A percentile compares a stretch with the other conserved stretches of the same genome.
These are phyloP conservation scores for Epichloe bromicola DNA, from an alignment of 2,329 filamentous ascomycete genomes.

Conservation along the genomic window DNA sequence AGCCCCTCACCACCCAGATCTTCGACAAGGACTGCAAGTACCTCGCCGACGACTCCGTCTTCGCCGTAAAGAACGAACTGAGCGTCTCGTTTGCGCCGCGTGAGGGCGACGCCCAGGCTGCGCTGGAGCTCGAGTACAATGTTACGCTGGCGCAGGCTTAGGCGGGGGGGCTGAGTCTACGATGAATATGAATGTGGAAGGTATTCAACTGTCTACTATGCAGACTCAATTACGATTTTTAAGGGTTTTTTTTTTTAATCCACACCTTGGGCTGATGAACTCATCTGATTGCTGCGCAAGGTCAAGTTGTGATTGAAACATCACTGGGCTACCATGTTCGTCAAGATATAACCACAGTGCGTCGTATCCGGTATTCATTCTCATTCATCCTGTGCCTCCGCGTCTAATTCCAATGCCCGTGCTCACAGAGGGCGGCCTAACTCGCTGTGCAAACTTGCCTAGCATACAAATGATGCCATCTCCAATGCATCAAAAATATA, in stretches of 20 bases:
- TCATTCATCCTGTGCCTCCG: too few species aligned
- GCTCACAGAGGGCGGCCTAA: too few species aligned
- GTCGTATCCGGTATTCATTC: too few species aligned
- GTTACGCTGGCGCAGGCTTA: conserved; percentile 30
- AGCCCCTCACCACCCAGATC: conserved; percentile 58
- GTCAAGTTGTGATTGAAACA: too few species aligned
- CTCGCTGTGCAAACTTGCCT: too few species aligned
- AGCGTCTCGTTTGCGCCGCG: conserved; percentile 27
- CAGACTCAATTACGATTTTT: not conserved
- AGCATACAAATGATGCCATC: too few species aligned
- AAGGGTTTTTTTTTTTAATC: too few species aligned
- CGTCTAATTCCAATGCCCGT: too few species aligned
- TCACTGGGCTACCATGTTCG: too few species aligned
- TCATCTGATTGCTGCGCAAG: too few species aligned
- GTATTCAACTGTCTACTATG: not conserved
- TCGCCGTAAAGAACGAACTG: conserved; percentile 40
- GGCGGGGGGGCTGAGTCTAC: not conserved
- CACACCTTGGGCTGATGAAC: too few species aligned
- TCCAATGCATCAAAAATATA: not conserved
- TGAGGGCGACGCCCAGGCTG: conserved; percentile 30
- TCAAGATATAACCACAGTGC: too few species aligned
- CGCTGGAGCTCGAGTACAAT: conserved; percentile 48
- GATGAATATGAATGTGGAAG: not conserved
- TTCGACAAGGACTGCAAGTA: conserved; percentile 57
- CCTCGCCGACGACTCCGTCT: conserved; percentile 38